These are phyloP conservation scores for Psidium friedrichsthalianum DNA, from an alignment of 345 rosid genomes.

Conservation along the genomic window DNA sequence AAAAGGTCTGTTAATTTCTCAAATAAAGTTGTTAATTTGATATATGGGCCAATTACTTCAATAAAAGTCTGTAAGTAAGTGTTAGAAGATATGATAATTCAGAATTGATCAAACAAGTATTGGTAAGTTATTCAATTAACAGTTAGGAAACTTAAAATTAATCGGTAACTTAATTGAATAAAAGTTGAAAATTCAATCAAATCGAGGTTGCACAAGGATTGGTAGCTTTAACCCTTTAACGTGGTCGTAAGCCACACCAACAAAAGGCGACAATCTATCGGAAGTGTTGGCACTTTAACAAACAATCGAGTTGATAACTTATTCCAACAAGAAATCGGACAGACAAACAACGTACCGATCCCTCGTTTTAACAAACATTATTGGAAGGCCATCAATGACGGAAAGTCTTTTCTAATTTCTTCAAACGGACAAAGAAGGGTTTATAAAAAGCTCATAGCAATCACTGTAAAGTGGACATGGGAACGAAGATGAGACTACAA, in stretches of 20 bases:
- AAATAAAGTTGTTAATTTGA: background rate
- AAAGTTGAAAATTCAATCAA: background rate
- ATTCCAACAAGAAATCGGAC: background rate
- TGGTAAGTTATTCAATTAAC: background rate
- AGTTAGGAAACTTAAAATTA: background rate
- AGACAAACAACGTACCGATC: background rate
- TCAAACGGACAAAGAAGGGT: background rate
- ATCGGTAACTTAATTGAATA: background rate
- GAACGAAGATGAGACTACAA: background rate
- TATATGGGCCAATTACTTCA: background rate
- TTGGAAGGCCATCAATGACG: background rate
- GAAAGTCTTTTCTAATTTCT: background rate
- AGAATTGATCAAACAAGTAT: background rate
- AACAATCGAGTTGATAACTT: background rate
- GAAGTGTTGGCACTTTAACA: background rate
- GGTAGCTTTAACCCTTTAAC: background rate
- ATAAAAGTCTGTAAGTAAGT: background rate
- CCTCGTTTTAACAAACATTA: background rate
- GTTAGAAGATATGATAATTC: background rate
- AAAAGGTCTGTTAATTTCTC: background rate
- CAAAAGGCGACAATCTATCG: background rate
- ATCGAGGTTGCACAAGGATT: background rate
- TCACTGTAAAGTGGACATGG: background rate
- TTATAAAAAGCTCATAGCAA: background rate
- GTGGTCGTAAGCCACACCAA: background rate